Evolutionary conservation across 2,329 filamentous ascomycete genomes (phyloP), one percentile per base, ranked within the genome.

Genomic region (Arthrobotrys megalospora): DNA sequence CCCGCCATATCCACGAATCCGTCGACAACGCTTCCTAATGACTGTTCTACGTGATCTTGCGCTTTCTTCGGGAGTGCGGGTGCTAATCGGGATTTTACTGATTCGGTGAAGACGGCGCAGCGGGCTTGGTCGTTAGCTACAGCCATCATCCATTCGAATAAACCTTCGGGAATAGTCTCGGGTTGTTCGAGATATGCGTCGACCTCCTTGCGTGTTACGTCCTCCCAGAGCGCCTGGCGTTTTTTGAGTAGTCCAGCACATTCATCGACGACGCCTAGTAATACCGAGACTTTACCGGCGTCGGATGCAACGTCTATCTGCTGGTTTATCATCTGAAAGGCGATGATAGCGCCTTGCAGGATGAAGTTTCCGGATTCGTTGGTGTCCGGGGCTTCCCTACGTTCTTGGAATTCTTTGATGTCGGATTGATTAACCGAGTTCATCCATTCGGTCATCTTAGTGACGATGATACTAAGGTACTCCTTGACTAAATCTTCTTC

Each of bases 41-140:
- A 89, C 80, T 93, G 90, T 83, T 93, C 88, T 52, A 97, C 92
- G 38, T 96, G 87, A 1, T 92, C 88, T 83, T 93, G 92, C 83
- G 96, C 92, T 82, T 96, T 93, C 81, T 91, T 90, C 82, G 91
- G 91, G 3, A 93, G 91, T 62, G 98, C 88, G 85, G 97, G 97
- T 34, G 92, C 93, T 28, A 92, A 86, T 36, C 91, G 90, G 76
- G 89, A 90, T 16, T 81, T 81, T 66, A 90, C 90, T 66, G 93
- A 91, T 79, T 93, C 91, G 81, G 92, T 92, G 83, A 98, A 96
- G 84, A 98, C 96, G 82, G 99, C 97, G 85, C 94, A 97, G 71
- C 94, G 94, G 83, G 99, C 98, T 84, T 99, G 96, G 85, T 99
- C 96, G 85, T 99, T 99, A 81, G 96, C 96, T 72, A 96, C 93